Conservation (phyloP, 2,329 filamentous ascomycete genomes). For the Malbranchea zuffiana region DNA sequence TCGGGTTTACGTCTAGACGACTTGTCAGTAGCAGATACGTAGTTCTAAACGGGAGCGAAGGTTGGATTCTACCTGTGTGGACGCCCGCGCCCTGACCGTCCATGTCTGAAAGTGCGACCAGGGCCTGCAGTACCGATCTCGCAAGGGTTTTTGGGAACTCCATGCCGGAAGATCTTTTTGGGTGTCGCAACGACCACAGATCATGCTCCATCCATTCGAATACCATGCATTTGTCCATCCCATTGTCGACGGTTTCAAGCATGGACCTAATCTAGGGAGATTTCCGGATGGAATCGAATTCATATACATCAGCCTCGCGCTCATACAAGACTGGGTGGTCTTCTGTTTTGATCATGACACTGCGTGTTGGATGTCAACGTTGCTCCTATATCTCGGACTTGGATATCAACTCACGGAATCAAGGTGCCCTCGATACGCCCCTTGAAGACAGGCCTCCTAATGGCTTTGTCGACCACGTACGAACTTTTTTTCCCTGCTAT, state of each 20-base stretch:
- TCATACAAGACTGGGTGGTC: conserved; percentile 4
- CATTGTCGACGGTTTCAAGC: conserved; percentile 7
- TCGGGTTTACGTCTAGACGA: conserved; percentile 7
- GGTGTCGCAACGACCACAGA: conserved; percentile 6
- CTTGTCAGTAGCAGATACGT: neutral
- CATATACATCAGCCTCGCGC: conserved; percentile 5
- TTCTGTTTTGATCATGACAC: conserved; percentile 7
- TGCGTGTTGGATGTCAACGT: conserved; percentile 11
- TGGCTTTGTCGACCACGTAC: conserved; percentile 5
- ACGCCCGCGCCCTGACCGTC: conserved; percentile 9
- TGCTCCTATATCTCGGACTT: no score
- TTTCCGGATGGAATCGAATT: conserved; percentile 5
- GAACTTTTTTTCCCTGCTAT: conserved; percentile 1
- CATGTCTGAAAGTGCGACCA: conserved; percentile 9
- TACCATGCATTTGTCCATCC: conserved; percentile 10
- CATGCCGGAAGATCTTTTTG: neutral
- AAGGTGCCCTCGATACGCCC: neutral
- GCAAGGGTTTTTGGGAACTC: conserved; percentile 2
- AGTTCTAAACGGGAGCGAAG: neutral
- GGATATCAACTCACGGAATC: neutral
- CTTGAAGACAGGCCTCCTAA: conserved; percentile 6
- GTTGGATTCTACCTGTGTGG: conserved; percentile 7
- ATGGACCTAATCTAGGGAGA: conserved; percentile 5
- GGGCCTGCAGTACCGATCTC: conserved; percentile 6
- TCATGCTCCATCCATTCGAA: conserved; percentile 9